Evolutionary conservation across 768 basidiomycete genomes (phyloP).

Genomic region (Trametes cinnabarina): DNA sequence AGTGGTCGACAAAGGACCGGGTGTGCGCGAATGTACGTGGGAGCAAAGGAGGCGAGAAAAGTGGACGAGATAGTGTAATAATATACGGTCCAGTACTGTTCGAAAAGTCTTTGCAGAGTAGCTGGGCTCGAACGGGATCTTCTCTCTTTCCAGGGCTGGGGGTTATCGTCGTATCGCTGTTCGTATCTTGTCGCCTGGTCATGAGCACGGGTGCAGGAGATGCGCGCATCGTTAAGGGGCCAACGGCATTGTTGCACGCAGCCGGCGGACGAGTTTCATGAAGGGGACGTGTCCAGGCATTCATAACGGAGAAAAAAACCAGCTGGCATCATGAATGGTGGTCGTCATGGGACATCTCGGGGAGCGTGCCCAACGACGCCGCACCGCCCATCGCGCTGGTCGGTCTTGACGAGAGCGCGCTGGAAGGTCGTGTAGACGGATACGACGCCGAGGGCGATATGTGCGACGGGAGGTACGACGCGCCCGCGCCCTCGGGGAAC

Average conservation of each 20-base stretch:
- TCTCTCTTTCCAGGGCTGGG: not conserved
- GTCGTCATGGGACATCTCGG: conserved; percentile 7
- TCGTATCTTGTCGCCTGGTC: conserved; percentile 10
- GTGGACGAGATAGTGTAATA: conserved; percentile 10
- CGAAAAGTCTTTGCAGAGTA: conserved; percentile 11
- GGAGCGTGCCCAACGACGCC: conserved; percentile 10
- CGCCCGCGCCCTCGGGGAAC: conserved; percentile 2
- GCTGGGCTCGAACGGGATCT: not conserved
- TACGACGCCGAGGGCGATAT: conserved; percentile 18
- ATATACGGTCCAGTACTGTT: conserved; percentile 22
- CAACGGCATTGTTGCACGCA: not conserved
- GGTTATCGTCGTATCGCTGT: not conserved
- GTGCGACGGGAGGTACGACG: conserved; percentile 10
- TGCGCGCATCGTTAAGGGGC: no score
- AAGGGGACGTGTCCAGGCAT: conserved; percentile 5
- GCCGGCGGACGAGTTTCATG: not conserved
- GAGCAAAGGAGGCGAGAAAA: not conserved
- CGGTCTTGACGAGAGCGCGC: conserved; percentile 24
- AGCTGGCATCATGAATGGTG: conserved; percentile 17
- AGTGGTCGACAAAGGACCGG: not conserved
- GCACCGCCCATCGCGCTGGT: conserved; percentile 25
- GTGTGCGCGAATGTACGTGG: not conserved
- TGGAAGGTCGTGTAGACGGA: conserved; percentile 22
- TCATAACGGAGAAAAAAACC: not conserved
- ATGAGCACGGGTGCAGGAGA: no score